phyloP scores from a whole-genome alignment of 2,329 filamentous ascomycete genomes.

The Rhynchosporium secalis region DNA sequence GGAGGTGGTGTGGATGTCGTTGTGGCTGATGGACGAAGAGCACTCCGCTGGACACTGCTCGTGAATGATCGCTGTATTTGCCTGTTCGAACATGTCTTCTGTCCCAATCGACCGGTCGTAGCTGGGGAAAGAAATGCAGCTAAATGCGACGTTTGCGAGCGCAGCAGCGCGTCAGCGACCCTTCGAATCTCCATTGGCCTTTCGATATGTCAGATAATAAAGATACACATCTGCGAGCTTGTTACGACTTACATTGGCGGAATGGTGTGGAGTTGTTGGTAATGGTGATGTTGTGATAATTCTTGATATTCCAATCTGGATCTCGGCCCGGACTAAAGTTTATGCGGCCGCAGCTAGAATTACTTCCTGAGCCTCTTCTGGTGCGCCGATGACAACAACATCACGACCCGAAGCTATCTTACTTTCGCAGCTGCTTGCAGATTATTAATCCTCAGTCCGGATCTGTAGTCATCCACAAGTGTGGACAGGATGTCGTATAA shows the following conservation, averaged over 20 bases:
- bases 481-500: conserved; percentile 39
- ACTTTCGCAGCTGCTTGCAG: background rate
- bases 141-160: conserved; percentile 34
- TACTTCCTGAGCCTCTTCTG: background rate
- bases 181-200: conserved; percentile 41
- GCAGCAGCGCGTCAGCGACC: conserved; percentile 37
- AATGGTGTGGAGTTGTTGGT: conserved; percentile 13
- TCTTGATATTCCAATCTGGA: conserved; percentile 15
- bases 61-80: conserved; percentile 18
- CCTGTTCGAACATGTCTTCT: conserved; percentile 13
- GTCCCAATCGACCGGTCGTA: conserved; percentile 27
- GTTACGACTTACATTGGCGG: conserved; percentile 26
- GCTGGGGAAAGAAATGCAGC: conserved; percentile 35
- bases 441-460: background rate
- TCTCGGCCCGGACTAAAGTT: conserved; percentile 18
- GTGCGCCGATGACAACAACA: conserved; percentile 20
- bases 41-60: conserved; percentile 17
- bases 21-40: conserved; percentile 11
- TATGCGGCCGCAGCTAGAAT: background rate
- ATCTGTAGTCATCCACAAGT: background rate
- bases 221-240: conserved; percentile 17
- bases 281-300: conserved; percentile 27
- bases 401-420: background rate
- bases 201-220: conserved; percentile 18
- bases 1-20: conserved; percentile 16